Conservation (phyloP, 2,329 filamentous ascomycete genomes). For the Penicillium verrucosum region DNA sequence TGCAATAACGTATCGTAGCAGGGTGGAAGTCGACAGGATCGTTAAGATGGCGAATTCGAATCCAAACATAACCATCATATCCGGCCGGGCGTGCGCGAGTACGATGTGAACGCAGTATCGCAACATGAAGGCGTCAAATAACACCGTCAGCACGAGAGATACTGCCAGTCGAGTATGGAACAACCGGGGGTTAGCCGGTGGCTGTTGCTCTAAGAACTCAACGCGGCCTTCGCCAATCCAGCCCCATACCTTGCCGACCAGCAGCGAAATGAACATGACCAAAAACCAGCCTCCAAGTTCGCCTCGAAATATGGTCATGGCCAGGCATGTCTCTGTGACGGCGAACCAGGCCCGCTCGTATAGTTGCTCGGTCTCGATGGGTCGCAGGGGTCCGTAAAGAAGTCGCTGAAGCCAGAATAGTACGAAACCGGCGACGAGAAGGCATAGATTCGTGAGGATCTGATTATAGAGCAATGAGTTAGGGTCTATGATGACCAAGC, state of each 20-base stretch:
- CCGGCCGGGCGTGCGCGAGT: conserved; percentile 80
- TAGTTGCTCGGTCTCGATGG: conserved; percentile 93
- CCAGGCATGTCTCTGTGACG: conserved; percentile 91
- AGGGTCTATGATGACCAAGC: not conserved
- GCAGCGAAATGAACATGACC: conserved; percentile 89
- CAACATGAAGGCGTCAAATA: conserved; percentile 77
- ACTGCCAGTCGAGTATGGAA: conserved; percentile 81
- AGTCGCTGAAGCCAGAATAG: conserved; percentile 85
- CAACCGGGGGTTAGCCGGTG: conserved; percentile 78
- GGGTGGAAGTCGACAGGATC: conserved; percentile 76
- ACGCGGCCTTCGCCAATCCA: conserved; percentile 97
- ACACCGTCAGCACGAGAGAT: conserved; percentile 73
- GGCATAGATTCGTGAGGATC: conserved; percentile 87
- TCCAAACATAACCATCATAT: conserved; percentile 99
- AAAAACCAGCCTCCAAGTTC: conserved; percentile 93
- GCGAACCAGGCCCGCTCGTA: conserved; percentile 99
- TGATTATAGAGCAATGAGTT: conserved; percentile 34
- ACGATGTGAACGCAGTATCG: conserved; percentile 78
- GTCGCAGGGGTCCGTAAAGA: conserved; percentile 84
- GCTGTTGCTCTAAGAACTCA: conserved; percentile 92
- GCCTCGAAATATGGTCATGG: conserved; percentile 97
- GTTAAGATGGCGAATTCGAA: conserved; percentile 92
- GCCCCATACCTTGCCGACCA: conserved; percentile 95
- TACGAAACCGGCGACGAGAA: conserved; percentile 74
- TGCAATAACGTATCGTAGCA: conserved; percentile 72